Base-by-base conservation (phyloP, 306 rosid genomes). In the Begonia peltatifolia region DNA sequence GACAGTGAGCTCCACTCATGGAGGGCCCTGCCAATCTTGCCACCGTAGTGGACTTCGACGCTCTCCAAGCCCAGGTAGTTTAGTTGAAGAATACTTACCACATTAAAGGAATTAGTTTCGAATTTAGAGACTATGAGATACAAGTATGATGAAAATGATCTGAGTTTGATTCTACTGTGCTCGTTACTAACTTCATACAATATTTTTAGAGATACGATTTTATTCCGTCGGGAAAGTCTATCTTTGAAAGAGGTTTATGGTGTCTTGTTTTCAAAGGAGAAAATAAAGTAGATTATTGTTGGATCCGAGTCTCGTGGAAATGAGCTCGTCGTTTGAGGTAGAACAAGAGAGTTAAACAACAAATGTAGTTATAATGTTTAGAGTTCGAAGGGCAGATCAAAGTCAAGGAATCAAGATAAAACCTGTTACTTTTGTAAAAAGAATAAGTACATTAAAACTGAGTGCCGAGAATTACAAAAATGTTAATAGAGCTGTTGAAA, bases 341-440 rank as follows among this genome's bases (percentile, higher is more conserved):
- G 23, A 20, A 20, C 23, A 20, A 1, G 23, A 20, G 23, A 20
- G 1, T 20, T 3, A 52, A 20, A 20, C 4, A 20, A 20, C 23
- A 20, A 20, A 20, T 2, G 23, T 3, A 20, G 23, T 20, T 2
- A 43, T 9, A 2, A 43, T 43, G 47, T 9, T 43, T 2, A 9
- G 2, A 2, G 13, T 43, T 43, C 10, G 10, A 43, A 12, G 3
- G 2, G 13, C 13, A 2, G 3, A 43, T 43, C 47, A 43, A 43
- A 43, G 13, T 43, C 47, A 12, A 43, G 47, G 20, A 38, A 30
- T 8, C 10, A 36, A 6, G 46, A 54, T 6, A 54, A 23, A 16
- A 54, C 35, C 38, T 60, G 79, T 68, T 71, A 74, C 76, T 66
- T 74, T 59, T 65, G 60, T 55, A 68, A 43, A 5, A 43, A 6